A percentile compares a stretch with the other conserved stretches of the same genome.
These are phyloP conservation scores for Colletotrichum sp. DNA, from an alignment of 2,329 filamentous ascomycete species.

Conservation along the genomic window DNA sequence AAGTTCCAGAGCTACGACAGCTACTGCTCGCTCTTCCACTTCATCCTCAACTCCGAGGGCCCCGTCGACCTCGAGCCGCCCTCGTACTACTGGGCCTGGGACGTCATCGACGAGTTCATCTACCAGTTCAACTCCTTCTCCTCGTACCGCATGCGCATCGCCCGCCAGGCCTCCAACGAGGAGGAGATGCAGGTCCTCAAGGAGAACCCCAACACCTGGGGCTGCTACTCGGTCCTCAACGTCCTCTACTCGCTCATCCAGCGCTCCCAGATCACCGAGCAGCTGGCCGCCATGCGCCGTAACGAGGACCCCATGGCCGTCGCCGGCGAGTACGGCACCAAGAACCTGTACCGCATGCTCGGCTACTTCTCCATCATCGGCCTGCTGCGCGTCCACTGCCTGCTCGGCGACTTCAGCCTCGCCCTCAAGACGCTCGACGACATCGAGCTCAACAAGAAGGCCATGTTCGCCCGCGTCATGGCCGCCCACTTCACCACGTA, in stretches of 20 bases:
- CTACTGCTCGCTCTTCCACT: conserved; percentile 99
- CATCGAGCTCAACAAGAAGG: conserved; percentile 99
- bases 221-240: conserved; percentile 98
- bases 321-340: conserved; percentile 92
- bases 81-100: conserved; percentile 99
- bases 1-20: conserved; percentile 99
- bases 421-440: conserved; percentile 98
- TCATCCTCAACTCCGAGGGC: conserved; percentile 98
- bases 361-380: conserved; percentile 99
- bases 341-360: conserved; percentile 96
- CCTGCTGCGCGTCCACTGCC: conserved; percentile 91
- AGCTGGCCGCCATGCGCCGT: conserved; percentile 92
- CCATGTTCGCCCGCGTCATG: conserved; percentile 99
- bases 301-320: conserved; percentile 88
- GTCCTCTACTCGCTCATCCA: conserved; percentile 99
- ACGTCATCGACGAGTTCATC: conserved; percentile 99
- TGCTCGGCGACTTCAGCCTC: conserved; percentile 96
- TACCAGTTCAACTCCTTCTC: conserved; percentile 99
- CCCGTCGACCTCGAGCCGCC: conserved; percentile 96
- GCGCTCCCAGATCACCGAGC: conserved; percentile 96
- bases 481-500: conserved; percentile 99
- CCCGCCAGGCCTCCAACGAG: conserved; percentile 81
- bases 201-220: conserved; percentile 99
- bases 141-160: conserved; percentile 91
- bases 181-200: conserved; percentile 91